Percentiles rank a stretch among this genome's conserved stretches.
phyloP scores from a whole-genome alignment of 78 protist genomes.

The Cyanophora paradoxa region DNA sequence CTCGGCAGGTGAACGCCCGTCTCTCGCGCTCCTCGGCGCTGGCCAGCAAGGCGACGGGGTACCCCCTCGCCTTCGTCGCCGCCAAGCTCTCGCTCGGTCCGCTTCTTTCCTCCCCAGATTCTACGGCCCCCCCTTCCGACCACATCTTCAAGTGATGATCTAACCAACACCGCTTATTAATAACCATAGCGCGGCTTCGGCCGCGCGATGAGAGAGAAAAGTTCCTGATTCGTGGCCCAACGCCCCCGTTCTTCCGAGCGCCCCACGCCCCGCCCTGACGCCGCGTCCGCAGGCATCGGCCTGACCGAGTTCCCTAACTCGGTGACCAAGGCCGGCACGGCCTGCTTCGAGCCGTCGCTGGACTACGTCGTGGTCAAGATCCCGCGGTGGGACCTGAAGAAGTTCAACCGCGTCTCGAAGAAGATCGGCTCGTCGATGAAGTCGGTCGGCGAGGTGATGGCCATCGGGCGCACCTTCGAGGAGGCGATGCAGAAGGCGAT shows the following conservation, averaged over 20 bases:
- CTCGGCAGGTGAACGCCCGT: constrained; percentile 95
- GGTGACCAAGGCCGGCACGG: constrained; percentile 82
- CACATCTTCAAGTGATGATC: no score
- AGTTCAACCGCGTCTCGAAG: constrained; percentile 39
- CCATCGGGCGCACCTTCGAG: constrained; percentile 91
- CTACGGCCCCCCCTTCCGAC: no score
- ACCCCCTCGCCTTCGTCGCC: constrained; percentile 92
- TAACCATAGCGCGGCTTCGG: no score
- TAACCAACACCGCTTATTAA: constrained; percentile 23
- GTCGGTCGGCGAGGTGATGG: constrained; percentile 95
- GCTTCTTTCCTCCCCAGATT: no score
- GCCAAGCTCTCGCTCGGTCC: constrained; percentile 89
- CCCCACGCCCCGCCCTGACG: neutral
- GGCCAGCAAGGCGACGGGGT: constrained; percentile 96
- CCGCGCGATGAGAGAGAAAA: no score
- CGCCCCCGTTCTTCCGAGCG: neutral
- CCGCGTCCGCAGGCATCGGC: neutral
- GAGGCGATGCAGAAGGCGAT: constrained; percentile 87
- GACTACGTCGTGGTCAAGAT: constrained; percentile 80
- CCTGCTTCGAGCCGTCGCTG: constrained; percentile 93
- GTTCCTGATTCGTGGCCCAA: no score
- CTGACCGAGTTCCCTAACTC: neutral
- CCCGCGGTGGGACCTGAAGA: constrained; percentile 50
- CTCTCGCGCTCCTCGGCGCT: constrained; percentile 90
- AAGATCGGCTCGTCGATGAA: constrained; percentile 74